These are phyloP conservation scores for Chaetomium strumarium DNA, from an alignment of 2,329 filamentous ascomycete species.

Conservation along the genomic window DNA sequence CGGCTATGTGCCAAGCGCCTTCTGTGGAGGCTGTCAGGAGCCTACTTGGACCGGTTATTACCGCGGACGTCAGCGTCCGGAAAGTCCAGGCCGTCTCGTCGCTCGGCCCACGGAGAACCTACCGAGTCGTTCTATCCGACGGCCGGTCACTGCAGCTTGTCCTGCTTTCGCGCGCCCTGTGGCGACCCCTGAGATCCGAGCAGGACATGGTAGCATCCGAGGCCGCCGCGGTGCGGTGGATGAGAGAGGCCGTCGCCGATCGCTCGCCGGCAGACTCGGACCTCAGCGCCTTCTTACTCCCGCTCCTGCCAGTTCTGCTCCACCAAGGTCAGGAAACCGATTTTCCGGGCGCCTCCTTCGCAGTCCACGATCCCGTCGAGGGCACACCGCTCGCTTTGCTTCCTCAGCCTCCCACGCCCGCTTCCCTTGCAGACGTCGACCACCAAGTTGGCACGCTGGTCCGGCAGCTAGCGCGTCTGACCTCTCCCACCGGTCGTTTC, in stretches of 20 bases:
- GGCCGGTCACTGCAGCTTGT: slow-evolving; percentile 37
- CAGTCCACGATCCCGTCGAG: slow-evolving; percentile 35
- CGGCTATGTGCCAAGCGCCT: slow-evolving; percentile 32
- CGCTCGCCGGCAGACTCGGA: background rate
- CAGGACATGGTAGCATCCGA: slow-evolving; percentile 40
- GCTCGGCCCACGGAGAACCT: slow-evolving; percentile 36
- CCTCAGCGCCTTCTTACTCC: slow-evolving; percentile 23
- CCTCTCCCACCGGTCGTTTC: slow-evolving; percentile 44
- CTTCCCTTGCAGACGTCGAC: slow-evolving; percentile 36
- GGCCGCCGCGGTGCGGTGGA: slow-evolving; percentile 41
- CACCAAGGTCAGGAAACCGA: slow-evolving; percentile 30
- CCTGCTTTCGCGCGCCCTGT: slow-evolving; percentile 37
- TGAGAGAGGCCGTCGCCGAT: slow-evolving; percentile 27
- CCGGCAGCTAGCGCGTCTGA: slow-evolving; percentile 38
- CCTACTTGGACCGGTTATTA: slow-evolving; percentile 30
- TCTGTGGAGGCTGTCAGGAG: slow-evolving; percentile 32
- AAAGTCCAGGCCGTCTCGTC: slow-evolving; percentile 33
- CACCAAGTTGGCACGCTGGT: slow-evolving; percentile 44
- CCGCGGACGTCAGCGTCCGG: slow-evolving; percentile 30
- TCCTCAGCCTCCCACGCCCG: slow-evolving; percentile 28
- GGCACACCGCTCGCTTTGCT: slow-evolving; percentile 37
- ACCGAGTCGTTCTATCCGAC: slow-evolving; percentile 39
- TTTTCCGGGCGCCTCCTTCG: slow-evolving; percentile 35
- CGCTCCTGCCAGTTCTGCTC: slow-evolving; percentile 37
- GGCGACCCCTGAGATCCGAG: slow-evolving; percentile 44